Evolutionary conservation across 2,329 filamentous ascomycete genomes (phyloP), one percentile per base, ranked within the genome.

Genomic region (Endothia cerciana): DNA sequence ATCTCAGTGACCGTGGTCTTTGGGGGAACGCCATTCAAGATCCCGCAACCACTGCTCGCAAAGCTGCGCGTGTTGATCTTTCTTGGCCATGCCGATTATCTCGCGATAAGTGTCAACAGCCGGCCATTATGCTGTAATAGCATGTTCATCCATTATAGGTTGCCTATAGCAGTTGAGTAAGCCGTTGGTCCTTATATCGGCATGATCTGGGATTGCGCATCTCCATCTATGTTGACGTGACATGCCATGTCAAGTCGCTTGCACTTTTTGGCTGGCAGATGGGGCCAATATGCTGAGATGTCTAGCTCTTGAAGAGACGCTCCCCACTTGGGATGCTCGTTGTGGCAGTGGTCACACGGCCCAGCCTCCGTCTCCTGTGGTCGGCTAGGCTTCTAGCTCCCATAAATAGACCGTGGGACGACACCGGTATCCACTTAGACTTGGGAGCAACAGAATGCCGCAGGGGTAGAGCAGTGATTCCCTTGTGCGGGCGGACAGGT

Each of bases 321-420:
- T 51, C 47, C 28, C 51, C 51, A 55, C 51, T 36, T n/a, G 30
- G 30, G 19, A 36, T 7, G 51, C 30, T 55, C 30, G 10, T 55
- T 30, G 51, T 55, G 51, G 25, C 28, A 17, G 25, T 8, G 51
- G 28, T 55, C 51, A 55, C 51, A 55, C 51, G 28, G 28, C 51
- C 51, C 51, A 55, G 51, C 51, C 51, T 49, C 51, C 51, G n/a
- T 36, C 51, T 36, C 17, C 36, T 7, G 51, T 15, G 30, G 28
- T 36, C 51, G 36, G 51, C 28, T 36, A 33, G 19, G 28, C 13
- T 49, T 30, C 19, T 55, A 36, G 30, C 51, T 36, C 30, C 51
- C 51, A 55, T 33, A 55, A 55, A 36, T 53, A 53, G 49, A 28
- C 51, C 8, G 28, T 33, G 30, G 17, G 19, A n/a, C 28, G 19